Evolutionary conservation across 495 filamentous ascomycete species (phyloP).

Genomic region (Daldinia loculata): DNA sequence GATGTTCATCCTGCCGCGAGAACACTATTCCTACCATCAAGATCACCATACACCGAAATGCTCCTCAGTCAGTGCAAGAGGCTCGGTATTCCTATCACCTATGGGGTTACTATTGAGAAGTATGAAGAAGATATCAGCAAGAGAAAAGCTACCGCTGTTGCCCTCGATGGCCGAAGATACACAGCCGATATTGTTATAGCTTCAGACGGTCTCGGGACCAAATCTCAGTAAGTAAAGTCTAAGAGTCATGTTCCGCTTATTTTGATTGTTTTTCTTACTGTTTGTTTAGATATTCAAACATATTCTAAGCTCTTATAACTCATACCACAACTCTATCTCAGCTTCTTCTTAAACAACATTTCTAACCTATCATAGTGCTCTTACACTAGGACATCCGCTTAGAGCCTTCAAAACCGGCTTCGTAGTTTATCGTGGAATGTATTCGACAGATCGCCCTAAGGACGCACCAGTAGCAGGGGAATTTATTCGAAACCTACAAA

Average conservation of each 20-base stretch:
- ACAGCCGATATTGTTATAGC: constrained; percentile 63
- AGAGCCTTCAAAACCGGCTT: constrained; percentile 18
- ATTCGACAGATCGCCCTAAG: constrained; percentile 14
- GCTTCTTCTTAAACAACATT: background rate
- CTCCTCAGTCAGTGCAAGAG: constrained; percentile 52
- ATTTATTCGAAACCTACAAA: background rate
- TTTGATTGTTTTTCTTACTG: background rate
- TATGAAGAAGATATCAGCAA: constrained; percentile 53
- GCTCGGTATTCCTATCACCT: constrained; percentile 55
- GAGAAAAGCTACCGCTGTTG: constrained; percentile 56
- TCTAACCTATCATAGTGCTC: background rate
- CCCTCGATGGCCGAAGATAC: constrained; percentile 53
- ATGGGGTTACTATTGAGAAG: constrained; percentile 47
- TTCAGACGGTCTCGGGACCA: constrained; percentile 65
- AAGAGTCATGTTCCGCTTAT: background rate
- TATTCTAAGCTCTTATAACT: background rate
- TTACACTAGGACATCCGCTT: constrained; percentile 21
- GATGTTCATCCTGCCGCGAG: no score
- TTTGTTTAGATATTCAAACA: background rate
- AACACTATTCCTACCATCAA: no score
- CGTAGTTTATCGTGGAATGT: constrained; percentile 15
- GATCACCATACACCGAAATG: constrained; percentile 44
- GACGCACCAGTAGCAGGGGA: constrained; percentile 9
- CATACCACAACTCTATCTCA: background rate
- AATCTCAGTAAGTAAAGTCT: constrained; percentile 55